Percentiles rank a stretch among this genome's conserved stretches.
These are phyloP conservation scores for Ceratobasidium sp. DNA, from an alignment of 1,284 basidiomycete species.

Conservation along the genomic window DNA sequence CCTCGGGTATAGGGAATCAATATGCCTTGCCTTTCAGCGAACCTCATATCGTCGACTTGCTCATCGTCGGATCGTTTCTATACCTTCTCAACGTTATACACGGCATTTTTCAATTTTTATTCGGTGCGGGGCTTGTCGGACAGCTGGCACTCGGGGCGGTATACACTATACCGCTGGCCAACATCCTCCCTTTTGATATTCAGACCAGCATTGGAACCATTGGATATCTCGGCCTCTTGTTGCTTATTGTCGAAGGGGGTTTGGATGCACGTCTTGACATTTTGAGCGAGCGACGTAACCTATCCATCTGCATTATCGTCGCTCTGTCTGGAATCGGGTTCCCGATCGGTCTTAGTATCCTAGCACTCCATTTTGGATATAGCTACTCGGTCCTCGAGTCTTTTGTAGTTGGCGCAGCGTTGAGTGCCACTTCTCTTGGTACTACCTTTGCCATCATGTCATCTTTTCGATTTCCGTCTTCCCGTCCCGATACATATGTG, in stretches of 20 bases:
- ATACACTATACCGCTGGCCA: constrained; percentile 57
- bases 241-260: constrained; percentile 62
- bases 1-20: neutral
- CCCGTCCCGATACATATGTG: neutral
- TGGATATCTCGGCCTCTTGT: constrained; percentile 61
- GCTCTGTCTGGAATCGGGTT: constrained; percentile 57
- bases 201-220: constrained; percentile 55
- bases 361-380: constrained; percentile 53
- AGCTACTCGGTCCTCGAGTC: constrained; percentile 53
- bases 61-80: constrained; percentile 52
- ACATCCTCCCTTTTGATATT: constrained; percentile 54
- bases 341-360: constrained; percentile 56
- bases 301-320: constrained; percentile 54
- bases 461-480: constrained; percentile 10
- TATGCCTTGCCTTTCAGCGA: constrained; percentile 24
- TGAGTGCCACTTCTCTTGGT: constrained; percentile 62
- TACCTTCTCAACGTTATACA: constrained; percentile 51
- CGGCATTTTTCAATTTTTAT: constrained; percentile 46
- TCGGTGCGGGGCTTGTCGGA: constrained; percentile 53
- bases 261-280: constrained; percentile 54
- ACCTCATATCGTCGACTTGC: constrained; percentile 47
- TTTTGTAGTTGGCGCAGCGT: constrained; percentile 60
- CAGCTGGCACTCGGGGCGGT: constrained; percentile 59
- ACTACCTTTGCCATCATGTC: constrained; percentile 60
- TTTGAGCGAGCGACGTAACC: constrained; percentile 50